Conservation (phyloP, 2,329 filamentous ascomycete species). For the Phyllosticta citriasiana region DNA sequence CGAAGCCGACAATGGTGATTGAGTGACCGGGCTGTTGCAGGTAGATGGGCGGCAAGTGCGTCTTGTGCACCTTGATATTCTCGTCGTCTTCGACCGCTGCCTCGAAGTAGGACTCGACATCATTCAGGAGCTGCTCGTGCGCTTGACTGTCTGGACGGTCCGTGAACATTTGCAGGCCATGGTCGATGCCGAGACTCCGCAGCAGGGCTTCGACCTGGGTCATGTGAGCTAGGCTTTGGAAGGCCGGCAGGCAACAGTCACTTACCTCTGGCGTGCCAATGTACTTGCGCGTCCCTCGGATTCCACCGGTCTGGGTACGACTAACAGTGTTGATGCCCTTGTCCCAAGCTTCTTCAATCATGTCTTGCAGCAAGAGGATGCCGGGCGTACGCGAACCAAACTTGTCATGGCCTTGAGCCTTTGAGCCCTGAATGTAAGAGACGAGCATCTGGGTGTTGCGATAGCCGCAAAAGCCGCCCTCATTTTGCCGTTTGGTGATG, state of each 20-base stretch:
- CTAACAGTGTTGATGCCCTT: constrained; percentile 67
- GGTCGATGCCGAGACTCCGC: constrained; percentile 52
- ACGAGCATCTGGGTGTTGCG: constrained; percentile 88
- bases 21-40: constrained; percentile 88
- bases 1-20: constrained; percentile 78
- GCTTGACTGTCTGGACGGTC: constrained; percentile 39
- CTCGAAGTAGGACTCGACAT: constrained; percentile 67
- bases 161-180: constrained; percentile 43
- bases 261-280: constrained; percentile 82
- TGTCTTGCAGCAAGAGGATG: constrained; percentile 73
- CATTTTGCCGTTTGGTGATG: constrained; percentile 66
- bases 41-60: constrained; percentile 73
- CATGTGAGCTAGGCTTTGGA: constrained; percentile 8
- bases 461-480: constrained; percentile 91
- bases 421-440: constrained; percentile 60
- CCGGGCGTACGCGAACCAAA: constrained; percentile 57
- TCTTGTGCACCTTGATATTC: constrained; percentile 53
- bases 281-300: constrained; percentile 83
- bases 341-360: constrained; percentile 85
- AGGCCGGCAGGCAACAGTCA: neutral
- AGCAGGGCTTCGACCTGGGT: constrained; percentile 71
- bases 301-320: constrained; percentile 73
- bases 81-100: constrained; percentile 22
- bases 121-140: constrained; percentile 48
- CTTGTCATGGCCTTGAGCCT: constrained; percentile 46